These are phyloP conservation scores for Trichomonascaceae sp. DNA, from an alignment of 1,139 yeast genomes.

Conservation along the genomic window DNA sequence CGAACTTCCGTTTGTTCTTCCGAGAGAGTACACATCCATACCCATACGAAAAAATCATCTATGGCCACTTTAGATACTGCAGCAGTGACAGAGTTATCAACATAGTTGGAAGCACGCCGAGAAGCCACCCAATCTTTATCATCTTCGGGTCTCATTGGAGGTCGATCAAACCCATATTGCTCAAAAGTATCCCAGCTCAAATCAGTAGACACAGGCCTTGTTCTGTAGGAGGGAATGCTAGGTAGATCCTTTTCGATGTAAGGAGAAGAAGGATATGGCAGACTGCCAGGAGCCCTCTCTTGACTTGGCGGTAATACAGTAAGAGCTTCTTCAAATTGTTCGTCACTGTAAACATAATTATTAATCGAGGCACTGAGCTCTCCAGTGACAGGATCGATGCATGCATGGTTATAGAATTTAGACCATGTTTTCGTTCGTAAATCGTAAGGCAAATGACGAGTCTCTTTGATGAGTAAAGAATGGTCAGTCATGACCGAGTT, in stretches of 20 bases:
- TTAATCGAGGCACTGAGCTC: slow-evolving; percentile 26
- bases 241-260: background rate
- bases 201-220: background rate
- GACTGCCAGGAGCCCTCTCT: slow-evolving; percentile 15
- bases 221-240: background rate
- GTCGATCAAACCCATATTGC: slow-evolving; percentile 11
- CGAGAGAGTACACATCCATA: slow-evolving; percentile 77
- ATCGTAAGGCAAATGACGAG: slow-evolving; percentile 31
- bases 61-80: slow-evolving; percentile 58
- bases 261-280: slow-evolving; percentile 26
- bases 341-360: slow-evolving; percentile 29
- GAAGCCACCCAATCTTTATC: slow-evolving; percentile 2
- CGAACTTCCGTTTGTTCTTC: slow-evolving; percentile 64
- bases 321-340: slow-evolving; percentile 22
- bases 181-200: slow-evolving; percentile 16
- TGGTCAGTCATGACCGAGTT: slow-evolving; percentile 27
- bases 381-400: slow-evolving; percentile 28
- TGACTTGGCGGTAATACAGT: slow-evolving; percentile 23
- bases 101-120: background rate
- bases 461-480: slow-evolving; percentile 24
- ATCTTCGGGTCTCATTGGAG: background rate
- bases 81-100: slow-evolving; percentile 38
- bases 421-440: slow-evolving; percentile 39
- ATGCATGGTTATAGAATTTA: slow-evolving; percentile 33
- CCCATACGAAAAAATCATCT: slow-evolving; percentile 86